A percentile compares a stretch with the other conserved stretches of the same genome.
These are phyloP conservation scores for Domatiomyces catenatus DNA, from an alignment of 2,329 filamentous ascomycete species.

Conservation along the genomic window DNA sequence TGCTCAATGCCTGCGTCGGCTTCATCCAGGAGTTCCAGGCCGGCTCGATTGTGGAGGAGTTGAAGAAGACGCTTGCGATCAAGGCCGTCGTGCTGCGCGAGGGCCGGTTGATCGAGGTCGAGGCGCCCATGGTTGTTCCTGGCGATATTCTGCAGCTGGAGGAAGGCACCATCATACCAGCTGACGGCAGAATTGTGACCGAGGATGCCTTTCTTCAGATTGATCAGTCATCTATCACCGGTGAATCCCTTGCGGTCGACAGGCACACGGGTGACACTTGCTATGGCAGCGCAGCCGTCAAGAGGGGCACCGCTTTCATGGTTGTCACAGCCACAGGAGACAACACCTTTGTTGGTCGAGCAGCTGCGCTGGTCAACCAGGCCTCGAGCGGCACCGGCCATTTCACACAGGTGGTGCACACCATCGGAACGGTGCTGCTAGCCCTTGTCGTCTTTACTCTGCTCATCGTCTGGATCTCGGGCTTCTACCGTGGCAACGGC, in stretches of 20 bases:
- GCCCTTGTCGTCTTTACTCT: slow-evolving; percentile 68
- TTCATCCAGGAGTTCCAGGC: slow-evolving; percentile 85
- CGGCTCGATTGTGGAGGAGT: slow-evolving; percentile 74
- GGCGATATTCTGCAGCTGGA: slow-evolving; percentile 83
- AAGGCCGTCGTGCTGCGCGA: slow-evolving; percentile 80
- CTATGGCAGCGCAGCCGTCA: slow-evolving; percentile 76
- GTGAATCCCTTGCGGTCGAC: slow-evolving; percentile 81
- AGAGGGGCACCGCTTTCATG: slow-evolving; percentile 75
- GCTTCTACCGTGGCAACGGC: slow-evolving; percentile 71
- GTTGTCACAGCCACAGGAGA: slow-evolving; percentile 74
- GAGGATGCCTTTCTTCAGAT: slow-evolving; percentile 75
- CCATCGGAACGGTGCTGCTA: slow-evolving; percentile 66
- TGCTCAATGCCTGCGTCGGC: slow-evolving; percentile 73
- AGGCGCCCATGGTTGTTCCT: slow-evolving; percentile 70
- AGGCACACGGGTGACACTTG: slow-evolving; percentile 69
- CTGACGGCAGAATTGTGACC: slow-evolving; percentile 73
- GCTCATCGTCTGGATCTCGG: slow-evolving; percentile 69
- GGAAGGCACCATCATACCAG: slow-evolving; percentile 81
- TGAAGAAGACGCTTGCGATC: slow-evolving; percentile 79
- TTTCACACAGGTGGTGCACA: slow-evolving; percentile 82
- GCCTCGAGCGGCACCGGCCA: slow-evolving; percentile 62
- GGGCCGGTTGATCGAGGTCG: slow-evolving; percentile 59
- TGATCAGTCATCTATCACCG: slow-evolving; percentile 82
- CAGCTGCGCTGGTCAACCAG: slow-evolving; percentile 68
- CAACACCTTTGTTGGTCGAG: slow-evolving; percentile 78